Evolutionary conservation across 164 flowering plant species (phyloP).

Genomic region (Sedum album): DNA sequence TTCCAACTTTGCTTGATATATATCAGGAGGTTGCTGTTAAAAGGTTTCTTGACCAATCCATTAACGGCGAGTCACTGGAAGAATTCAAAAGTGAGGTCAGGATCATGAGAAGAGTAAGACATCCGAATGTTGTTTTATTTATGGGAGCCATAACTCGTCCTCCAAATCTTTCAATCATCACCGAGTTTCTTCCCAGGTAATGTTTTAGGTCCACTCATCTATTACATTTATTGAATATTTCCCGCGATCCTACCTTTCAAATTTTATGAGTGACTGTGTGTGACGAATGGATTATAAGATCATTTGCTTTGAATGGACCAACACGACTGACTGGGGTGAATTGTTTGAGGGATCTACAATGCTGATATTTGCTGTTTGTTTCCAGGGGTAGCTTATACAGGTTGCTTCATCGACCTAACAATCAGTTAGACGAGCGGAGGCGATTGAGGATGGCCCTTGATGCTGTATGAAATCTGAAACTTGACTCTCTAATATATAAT

Average conservation of each 20-base stretch:
- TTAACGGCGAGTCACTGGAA: constrained; percentile 78
- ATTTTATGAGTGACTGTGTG: background rate
- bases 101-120: constrained; percentile 85
- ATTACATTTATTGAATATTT: background rate
- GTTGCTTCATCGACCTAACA: constrained; percentile 76
- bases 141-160: constrained; percentile 97
- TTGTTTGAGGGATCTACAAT: no score
- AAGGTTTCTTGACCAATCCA: constrained; percentile 81
- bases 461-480: constrained; percentile 45
- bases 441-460: constrained; percentile 89
- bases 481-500: background rate
- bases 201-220: background rate
- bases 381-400: constrained; percentile 95
- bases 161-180: constrained; percentile 90
- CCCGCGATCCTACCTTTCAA: background rate
- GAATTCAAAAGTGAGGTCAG: constrained; percentile 89
- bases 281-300: background rate
- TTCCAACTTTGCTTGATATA: background rate
- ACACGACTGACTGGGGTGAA: no score
- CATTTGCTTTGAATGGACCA: no score
- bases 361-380: constrained; percentile 16
- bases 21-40: constrained; percentile 94
- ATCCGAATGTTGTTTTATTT: constrained; percentile 98
- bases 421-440: constrained; percentile 76
- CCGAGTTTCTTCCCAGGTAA: constrained; percentile 98